These are phyloP conservation scores for Trypanosoma cruzi DNA, from an alignment of 208 protist genomes.

Conservation along the genomic window DNA sequence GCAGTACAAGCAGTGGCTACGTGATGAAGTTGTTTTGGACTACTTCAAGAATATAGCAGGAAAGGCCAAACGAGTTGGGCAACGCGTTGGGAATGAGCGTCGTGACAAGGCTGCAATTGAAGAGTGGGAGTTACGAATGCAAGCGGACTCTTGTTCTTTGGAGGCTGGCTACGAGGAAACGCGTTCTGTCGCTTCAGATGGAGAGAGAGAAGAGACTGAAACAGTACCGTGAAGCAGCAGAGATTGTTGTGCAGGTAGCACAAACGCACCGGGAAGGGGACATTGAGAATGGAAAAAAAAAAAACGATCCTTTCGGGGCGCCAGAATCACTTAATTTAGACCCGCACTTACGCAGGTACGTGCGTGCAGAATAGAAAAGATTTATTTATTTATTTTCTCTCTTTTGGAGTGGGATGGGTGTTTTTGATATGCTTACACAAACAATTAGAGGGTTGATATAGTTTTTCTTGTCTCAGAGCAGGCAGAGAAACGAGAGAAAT, in stretches of 20 bases:
- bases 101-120: slow-evolving; percentile 76
- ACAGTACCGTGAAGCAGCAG: neutral
- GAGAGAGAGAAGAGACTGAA: slow-evolving; percentile 21
- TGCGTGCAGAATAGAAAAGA: neutral
- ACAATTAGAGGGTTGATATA: neutral
- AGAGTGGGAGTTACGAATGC: slow-evolving; percentile 87
- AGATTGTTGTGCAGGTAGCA: neutral
- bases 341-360: neutral
- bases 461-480: neutral
- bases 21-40: slow-evolving; percentile 71
- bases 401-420: neutral
- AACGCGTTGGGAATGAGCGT: slow-evolving; percentile 52
- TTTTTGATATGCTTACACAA: neutral
- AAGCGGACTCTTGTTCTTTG: slow-evolving; percentile 26
- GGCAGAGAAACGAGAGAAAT: neutral
- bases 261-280: neutral
- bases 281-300: neutral
- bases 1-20: slow-evolving; percentile 88
- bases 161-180: slow-evolving; percentile 29
- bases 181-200: slow-evolving; percentile 27
- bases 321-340: neutral
- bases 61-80: slow-evolving; percentile 69
- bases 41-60: slow-evolving; percentile 78
- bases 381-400: neutral
- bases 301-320: neutral